A percentile compares a stretch with the other conserved stretches of the same genome.
Evolutionary conservation across 2,329 filamentous ascomycete species (phyloP).

Genomic region (Fusarium devonianum): DNA sequence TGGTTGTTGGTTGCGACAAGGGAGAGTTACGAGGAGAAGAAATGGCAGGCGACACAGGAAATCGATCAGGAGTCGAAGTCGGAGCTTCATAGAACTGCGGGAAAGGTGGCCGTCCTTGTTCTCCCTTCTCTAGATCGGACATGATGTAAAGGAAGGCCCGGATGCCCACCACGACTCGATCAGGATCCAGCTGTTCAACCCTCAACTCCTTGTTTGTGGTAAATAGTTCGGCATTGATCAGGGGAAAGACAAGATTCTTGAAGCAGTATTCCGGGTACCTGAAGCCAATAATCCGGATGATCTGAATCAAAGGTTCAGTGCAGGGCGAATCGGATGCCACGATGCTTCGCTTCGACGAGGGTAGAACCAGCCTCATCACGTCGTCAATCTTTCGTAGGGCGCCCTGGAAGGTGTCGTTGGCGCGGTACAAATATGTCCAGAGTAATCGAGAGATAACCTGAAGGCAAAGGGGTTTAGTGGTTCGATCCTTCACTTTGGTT

Average conservation of each 20-base stretch:
- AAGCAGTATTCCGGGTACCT: conserved; percentile 95
- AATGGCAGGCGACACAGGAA: conserved; percentile 53
- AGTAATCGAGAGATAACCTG: conserved; percentile 89
- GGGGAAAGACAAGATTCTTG: conserved; percentile 87
- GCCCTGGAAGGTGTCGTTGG: conserved; percentile 72
- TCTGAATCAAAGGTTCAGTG: conserved; percentile 88
- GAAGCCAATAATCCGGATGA: conserved; percentile 93
- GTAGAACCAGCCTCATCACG: conserved; percentile 83
- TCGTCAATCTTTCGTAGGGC: conserved; percentile 86
- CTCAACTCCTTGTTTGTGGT: conserved; percentile 76
- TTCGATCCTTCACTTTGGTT: conserved; percentile 82
- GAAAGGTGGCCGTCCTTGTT: conserved; percentile 80
- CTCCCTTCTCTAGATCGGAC: conserved; percentile 86
- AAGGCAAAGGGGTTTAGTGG: conserved; percentile 78
- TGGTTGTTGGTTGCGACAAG: conserved; percentile 35
- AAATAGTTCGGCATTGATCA: conserved; percentile 94
- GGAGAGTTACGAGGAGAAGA: conserved; percentile 46
- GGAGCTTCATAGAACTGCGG: conserved; percentile 68
- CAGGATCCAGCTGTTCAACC: conserved; percentile 92
- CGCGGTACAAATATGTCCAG: conserved; percentile 94
- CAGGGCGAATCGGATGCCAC: conserved; percentile 84
- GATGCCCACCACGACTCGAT: conserved; percentile 97
- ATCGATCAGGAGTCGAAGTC: conserved; percentile 53
- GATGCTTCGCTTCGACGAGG: conserved; percentile 79
- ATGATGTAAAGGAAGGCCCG: conserved; percentile 92